Base-by-base conservation (phyloP, 192 early-diverging fungal species). In the Podila minutissima region DNA sequence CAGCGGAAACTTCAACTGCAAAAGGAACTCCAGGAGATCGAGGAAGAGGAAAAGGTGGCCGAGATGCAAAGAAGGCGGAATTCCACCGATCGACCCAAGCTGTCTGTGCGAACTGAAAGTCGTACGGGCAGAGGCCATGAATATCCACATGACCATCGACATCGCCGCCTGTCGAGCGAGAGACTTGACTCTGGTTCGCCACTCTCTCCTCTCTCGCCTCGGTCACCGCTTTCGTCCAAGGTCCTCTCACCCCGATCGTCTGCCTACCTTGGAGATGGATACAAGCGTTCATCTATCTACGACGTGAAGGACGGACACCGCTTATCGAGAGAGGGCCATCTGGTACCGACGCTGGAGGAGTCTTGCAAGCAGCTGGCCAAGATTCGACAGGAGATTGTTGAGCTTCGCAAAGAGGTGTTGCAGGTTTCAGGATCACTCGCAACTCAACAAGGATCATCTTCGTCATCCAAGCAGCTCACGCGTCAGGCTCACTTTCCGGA, bases 311-410 rank as follows among this genome's bases (percentile, higher is more conserved):
- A 33, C 6, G 28, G 26, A 20, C 59, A 32, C 9, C 28, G 59
- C 6, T 32, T 61, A 17, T 61, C 59, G 29, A 61, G 76, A 29
- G 35, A 65, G 12, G 76, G 72, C 6, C 70, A 60, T 17, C 22
- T 68, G 11, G 60, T 72, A 4, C 70, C 76, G 11, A 69, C 76
- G 0, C n/a, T 81, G 35, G 76, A 81, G 60, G 76, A 81, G 51
- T 78, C 69, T 7, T 71, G 65, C 32, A 72, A 78, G 62, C 76
- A 69, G 35, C 37, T 81, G 17, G 70, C 70, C 29, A 73, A 73
- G 41, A 72, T 81, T 9, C 70, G 76, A 37, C 70, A 81, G 33
- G 76, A 81, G 26, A 73, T 73, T 69, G 76, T 65, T 9, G 76
- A 69, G n/a, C 62, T 81, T 20, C 59, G 71, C 7, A 62, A 81